A percentile compares a stretch with the other conserved stretches of the same genome.
Conservation (phyloP, 2,329 filamentous ascomycete genomes). For the Alternaria postmessia region DNA sequence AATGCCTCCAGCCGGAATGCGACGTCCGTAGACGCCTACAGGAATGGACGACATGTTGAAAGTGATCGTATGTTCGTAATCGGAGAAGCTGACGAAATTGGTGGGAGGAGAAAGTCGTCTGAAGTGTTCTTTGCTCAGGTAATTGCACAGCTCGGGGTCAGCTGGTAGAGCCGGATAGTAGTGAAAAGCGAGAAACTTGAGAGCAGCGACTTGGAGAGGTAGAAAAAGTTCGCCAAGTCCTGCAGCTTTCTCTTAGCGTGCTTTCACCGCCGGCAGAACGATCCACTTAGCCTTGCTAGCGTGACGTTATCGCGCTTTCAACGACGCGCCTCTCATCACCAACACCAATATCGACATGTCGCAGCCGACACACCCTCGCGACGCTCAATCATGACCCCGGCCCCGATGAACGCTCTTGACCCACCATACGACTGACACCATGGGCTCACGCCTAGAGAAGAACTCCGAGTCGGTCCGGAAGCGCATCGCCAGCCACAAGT, state of each 20-base stretch:
- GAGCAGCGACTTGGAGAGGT: slow-evolving; percentile 20
- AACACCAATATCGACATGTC: slow-evolving; percentile 8
- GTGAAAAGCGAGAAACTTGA: slow-evolving; percentile 21
- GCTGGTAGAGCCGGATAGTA: slow-evolving; percentile 25
- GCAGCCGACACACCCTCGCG: slow-evolving; percentile 4
- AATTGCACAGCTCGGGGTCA: slow-evolving; percentile 29
- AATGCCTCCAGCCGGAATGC: slow-evolving; percentile 85
- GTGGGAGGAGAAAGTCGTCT: neutral
- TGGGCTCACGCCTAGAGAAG: slow-evolving; percentile 69
- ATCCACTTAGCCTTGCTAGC: slow-evolving; percentile 21
- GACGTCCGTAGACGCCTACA: slow-evolving; percentile 89
- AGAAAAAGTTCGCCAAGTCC: slow-evolving; percentile 42
- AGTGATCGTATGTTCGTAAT: slow-evolving; percentile 14
- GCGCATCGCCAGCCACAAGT: slow-evolving; percentile 73
- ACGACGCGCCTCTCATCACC: slow-evolving; percentile 18
- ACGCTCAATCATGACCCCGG: slow-evolving; percentile 36
- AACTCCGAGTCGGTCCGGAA: slow-evolving; percentile 69
- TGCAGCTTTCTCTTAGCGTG: slow-evolving; percentile 27
- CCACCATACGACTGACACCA: slow-evolving; percentile 41
- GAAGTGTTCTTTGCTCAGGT: slow-evolving; percentile 12
- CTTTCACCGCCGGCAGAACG: slow-evolving; percentile 38
- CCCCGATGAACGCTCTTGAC: slow-evolving; percentile 27
- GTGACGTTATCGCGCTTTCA: slow-evolving; percentile 15
- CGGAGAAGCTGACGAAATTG: slow-evolving; percentile 6
- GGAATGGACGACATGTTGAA: slow-evolving; percentile 54